A percentile compares a stretch with the other conserved stretches of the same genome.
Conservation (phyloP, 2,329 filamentous ascomycete species). For the Botryotinia globosa region DNA sequence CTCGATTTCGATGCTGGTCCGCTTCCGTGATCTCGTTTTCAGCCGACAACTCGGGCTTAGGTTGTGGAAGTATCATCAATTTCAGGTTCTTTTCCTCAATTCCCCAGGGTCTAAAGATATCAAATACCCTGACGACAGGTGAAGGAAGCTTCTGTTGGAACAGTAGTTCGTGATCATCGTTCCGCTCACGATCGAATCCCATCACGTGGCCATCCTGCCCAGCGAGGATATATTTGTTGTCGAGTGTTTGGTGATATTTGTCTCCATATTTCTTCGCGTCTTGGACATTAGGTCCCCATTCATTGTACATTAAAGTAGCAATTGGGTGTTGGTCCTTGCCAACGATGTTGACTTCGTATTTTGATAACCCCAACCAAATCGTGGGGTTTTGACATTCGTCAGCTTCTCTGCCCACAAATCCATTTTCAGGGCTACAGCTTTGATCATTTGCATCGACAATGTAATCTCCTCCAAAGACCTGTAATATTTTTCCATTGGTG, state of each 20-base stretch:
- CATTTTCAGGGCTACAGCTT: constrained; percentile 69
- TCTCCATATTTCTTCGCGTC: constrained; percentile 64
- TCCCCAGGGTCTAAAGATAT: constrained; percentile 73
- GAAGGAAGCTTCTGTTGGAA: constrained; percentile 69
- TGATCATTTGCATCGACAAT: constrained; percentile 61
- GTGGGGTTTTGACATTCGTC: constrained; percentile 79
- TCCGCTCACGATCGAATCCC: constrained; percentile 64
- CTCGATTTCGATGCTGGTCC: constrained; percentile 56
- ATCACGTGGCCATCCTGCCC: constrained; percentile 81
- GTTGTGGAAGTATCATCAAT: constrained; percentile 83
- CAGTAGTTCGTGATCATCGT: constrained; percentile 41
- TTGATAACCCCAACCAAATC: constrained; percentile 78
- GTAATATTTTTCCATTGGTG: constrained; percentile 75
- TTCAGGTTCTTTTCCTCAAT: constrained; percentile 66
- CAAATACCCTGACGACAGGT: constrained; percentile 84
- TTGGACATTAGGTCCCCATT: constrained; percentile 89
- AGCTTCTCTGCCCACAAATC: constrained; percentile 46
- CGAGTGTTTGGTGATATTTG: constrained; percentile 77
- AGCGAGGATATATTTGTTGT: constrained; percentile 85
- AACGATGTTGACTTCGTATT: constrained; percentile 86
- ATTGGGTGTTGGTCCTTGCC: constrained; percentile 72
- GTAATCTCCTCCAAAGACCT: constrained; percentile 76
- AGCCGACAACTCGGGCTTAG: constrained; percentile 57
- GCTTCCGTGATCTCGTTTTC: constrained; percentile 45
- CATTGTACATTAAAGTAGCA: constrained; percentile 86